These are phyloP conservation scores for Aspergillus sp. DNA, from an alignment of 2,329 filamentous ascomycete species.

Conservation along the genomic window DNA sequence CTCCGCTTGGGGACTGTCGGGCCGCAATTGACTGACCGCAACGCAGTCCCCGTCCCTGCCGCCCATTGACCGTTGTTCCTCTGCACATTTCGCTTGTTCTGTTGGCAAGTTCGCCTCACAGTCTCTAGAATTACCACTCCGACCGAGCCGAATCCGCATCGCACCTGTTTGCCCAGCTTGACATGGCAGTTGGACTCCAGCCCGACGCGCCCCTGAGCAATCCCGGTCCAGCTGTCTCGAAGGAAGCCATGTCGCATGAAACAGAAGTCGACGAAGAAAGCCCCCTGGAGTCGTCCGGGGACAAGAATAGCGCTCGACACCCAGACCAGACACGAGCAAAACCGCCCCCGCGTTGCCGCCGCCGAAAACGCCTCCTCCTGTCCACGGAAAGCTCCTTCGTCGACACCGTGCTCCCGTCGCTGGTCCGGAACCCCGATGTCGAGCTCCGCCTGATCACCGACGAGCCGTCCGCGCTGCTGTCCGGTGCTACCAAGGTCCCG, in stretches of 20 bases:
- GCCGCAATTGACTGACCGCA: too few species aligned
- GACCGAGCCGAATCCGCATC: too few species aligned
- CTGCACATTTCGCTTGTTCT: too few species aligned
- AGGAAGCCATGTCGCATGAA: constrained; percentile 9
- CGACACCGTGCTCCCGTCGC: constrained; percentile 28
- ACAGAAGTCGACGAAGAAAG: constrained; percentile 20
- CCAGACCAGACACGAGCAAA: constrained; percentile 1
- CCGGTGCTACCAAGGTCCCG: constrained; percentile 28
- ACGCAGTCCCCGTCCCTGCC: too few species aligned
- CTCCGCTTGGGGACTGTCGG: too few species aligned
- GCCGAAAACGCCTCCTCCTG: constrained; percentile 24
- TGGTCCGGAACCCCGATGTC: constrained; percentile 29
- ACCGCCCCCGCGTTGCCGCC: constrained; percentile 4
- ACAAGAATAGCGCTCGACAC: constrained; percentile 6
- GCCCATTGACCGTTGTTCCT: too few species aligned
- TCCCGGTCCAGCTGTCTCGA: constrained; percentile 5
- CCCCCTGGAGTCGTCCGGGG: constrained; percentile 10
- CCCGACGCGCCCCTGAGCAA: constrained; percentile 4
- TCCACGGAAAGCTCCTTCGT: constrained; percentile 34
- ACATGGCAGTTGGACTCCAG: constrained; percentile 13
- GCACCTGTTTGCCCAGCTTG: constrained; percentile 1
- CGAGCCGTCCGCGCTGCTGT: constrained; percentile 27
- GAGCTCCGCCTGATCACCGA: constrained; percentile 36
- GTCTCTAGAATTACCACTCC: too few species aligned
- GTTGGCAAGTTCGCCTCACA: too few species aligned